These are phyloP conservation scores for Scedosporium dehoogii DNA, from an alignment of 2,329 filamentous ascomycete genomes.

Conservation along the genomic window DNA sequence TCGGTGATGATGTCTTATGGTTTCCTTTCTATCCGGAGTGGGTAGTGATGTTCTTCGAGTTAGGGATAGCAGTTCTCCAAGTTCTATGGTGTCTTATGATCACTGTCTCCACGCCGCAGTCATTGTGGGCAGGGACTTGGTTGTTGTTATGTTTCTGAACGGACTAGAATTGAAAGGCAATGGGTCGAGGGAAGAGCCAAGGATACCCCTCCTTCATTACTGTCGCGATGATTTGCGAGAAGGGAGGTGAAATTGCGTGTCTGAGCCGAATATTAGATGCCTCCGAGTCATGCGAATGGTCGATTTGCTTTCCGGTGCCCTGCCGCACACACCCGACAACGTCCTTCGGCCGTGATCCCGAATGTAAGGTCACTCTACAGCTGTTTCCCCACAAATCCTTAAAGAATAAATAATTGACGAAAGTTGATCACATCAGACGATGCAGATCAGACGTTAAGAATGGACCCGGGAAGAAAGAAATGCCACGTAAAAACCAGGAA, in stretches of 20 bases:
- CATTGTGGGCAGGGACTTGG: neutral
- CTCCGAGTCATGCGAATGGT: neutral
- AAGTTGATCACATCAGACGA: neutral
- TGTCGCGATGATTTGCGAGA: neutral
- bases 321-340: neutral
- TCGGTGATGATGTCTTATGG: neutral
- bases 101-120: neutral
- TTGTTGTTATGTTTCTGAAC: neutral
- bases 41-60: neutral
- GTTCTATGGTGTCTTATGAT: neutral
- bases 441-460: neutral
- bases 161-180: neutral
- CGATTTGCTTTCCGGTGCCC: neutral
- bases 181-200: neutral
- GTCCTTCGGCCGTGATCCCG: no score
- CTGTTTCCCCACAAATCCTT: neutral
- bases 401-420: neutral
- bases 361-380: neutral
- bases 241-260: neutral
- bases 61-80: neutral
- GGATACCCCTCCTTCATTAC: neutral
- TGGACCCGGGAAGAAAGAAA: neutral
- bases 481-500: neutral
- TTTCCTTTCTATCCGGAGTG: neutral
- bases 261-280: neutral